Base-by-base conservation (phyloP, 345 rosid genomes). In the Hevea brasiliensis region DNA sequence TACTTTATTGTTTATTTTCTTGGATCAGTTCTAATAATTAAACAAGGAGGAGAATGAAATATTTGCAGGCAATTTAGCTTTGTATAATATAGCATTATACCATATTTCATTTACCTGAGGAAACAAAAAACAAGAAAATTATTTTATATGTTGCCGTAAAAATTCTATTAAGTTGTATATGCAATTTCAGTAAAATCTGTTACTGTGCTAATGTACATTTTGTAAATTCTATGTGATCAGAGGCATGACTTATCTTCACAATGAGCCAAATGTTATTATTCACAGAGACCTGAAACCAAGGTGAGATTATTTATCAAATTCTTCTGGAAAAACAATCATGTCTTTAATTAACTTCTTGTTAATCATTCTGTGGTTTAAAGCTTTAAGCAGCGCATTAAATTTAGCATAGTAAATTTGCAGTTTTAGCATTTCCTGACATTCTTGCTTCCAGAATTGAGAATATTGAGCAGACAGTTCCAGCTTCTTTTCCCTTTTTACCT, bases 191-290 rank as follows among this genome's bases (percentile, higher is more conserved):
- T 64, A 23, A 42, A 65, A 73, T 24, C 14, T 59, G 68, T 61
- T 56, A 14, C 53, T 37, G 35, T 76, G 47, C 85, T 81, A 57
- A 78, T 57, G 20, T 61, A 55, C 48, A 29, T 65, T 72, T 41
- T 73, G 50, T 72, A 32, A 71, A 58, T 60, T 54, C 50, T 54
- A 37, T 74, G 68, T 75, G 62, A 68, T 44, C 92, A 95, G 99
- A 81, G 99, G 99, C 72, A 92, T 95, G 96, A 92, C 99, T 35
- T 95, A 89, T 89, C 94, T 95, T 76, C 99, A 95, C 81, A 95
- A 89, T 82, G 99, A 95, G 72, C 99, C 99, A 41, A 92, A 95
- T 82, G 99, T 95, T 78, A 89, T 95, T 67, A 81, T 95, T 82
- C 99, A 95, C 76, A 81, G 98, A 74, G 98, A 94, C 75, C 86